Base-by-base conservation (phyloP, 1,284 basidiomycete genomes). In the Trichosporon faecale region DNA sequence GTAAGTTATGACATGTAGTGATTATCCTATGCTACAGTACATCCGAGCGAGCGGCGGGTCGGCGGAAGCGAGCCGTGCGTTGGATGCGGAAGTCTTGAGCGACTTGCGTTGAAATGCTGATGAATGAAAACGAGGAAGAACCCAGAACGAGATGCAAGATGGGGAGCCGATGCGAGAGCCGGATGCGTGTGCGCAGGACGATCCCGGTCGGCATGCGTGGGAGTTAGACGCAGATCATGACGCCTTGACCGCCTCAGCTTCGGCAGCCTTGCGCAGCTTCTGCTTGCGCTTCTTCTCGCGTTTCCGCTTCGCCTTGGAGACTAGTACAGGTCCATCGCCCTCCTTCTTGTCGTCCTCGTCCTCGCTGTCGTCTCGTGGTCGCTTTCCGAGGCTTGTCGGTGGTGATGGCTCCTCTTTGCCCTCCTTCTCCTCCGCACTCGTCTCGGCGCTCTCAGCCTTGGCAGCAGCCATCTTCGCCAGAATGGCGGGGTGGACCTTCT, bases 291-390 rank as follows among this genome's bases (percentile, higher is more conserved):
- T 61, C 57, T 76, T 75, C 68, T 77, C 76, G 23, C 77, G 44
- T 57, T 72, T 55, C 52, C 61, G 37, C 23, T 71, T 67, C 37
- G 75, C 69, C 70, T 78, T 78, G 67, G 66, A 73, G 69, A 65
- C n/a, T n/a, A n/a, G 40, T 18, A 40, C 49, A 16, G 31, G 33
- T 29, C 2, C 44, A 12, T 61, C 63, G 33, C 66, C 64, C 2
- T 60, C 67, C 29, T 52, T 61, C 29, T 31, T 12, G 16, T 67
- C 68, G 7, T 44, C 27, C 5, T 64, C 67, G 21, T 68, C 72
- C 0, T 67, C 64, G 18, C 37, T 37, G n/a, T 66, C 66, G 9
- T 60, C 44, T 23, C 44, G 33, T 16, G 29, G 23, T 2, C 67
- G 68, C n/a, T 66, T 72, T 40, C 52, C 40, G 12, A 44, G 55